Conservation (phyloP, 169 alveolate species). For the Eimeria acervulina region DNA sequence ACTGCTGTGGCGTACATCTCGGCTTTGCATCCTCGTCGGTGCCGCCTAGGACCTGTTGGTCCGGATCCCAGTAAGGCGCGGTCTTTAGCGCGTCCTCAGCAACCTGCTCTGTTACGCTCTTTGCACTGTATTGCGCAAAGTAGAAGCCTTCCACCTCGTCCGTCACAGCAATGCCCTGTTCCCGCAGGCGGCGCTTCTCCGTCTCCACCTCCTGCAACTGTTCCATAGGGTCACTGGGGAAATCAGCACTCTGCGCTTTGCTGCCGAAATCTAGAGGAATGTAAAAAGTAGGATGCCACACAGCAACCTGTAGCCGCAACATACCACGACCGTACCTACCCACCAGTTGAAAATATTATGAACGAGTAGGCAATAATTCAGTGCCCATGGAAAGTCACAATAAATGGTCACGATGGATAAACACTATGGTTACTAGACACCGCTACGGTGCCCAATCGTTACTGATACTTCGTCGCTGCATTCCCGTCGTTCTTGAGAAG, state of each 20-base stretch:
- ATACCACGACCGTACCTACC: background rate
- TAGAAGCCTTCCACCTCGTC: conserved; percentile 26
- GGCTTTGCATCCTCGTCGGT: background rate
- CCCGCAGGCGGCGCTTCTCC: conserved; percentile 61
- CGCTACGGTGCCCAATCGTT: background rate
- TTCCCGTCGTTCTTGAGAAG: background rate
- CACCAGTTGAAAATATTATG: background rate
- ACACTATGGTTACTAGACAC: background rate
- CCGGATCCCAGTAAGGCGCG: conserved; percentile 37
- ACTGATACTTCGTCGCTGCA: background rate
- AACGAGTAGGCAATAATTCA: background rate
- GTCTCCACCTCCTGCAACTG: conserved; percentile 63
- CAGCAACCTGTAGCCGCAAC: conserved; percentile 68
- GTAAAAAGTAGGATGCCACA: conserved; percentile 76
- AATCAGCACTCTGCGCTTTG: background rate
- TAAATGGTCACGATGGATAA: background rate
- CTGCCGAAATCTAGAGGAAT: background rate
- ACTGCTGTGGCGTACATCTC: background rate
- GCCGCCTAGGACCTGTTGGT: conserved; percentile 21
- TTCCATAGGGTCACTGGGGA: conserved; percentile 35
- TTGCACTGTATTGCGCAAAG: conserved; percentile 9
- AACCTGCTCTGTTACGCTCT: background rate
- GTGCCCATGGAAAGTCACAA: background rate
- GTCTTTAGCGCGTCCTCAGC: background rate
- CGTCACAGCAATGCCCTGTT: conserved; percentile 52